Conservation (phyloP, 768 basidiomycete species). For the Russula brevipes region DNA sequence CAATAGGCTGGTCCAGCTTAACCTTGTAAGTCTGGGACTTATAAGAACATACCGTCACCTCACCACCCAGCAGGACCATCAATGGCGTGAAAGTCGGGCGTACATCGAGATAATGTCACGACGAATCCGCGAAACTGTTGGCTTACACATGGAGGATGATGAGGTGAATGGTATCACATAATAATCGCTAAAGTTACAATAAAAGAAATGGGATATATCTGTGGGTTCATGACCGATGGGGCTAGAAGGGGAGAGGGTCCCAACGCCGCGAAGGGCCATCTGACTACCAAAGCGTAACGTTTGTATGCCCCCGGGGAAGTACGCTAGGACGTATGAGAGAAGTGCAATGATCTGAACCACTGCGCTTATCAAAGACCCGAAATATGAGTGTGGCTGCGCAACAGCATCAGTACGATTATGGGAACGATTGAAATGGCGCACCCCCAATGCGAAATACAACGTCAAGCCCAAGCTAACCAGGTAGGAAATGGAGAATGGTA, state of each 20-base stretch:
- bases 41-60: conserved; percentile 21
- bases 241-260: conserved; percentile 74
- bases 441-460: conserved; percentile 87
- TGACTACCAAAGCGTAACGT: conserved; percentile 77
- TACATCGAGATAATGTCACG: conserved; percentile 77
- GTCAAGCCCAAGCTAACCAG: conserved; percentile 80
- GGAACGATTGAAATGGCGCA: conserved; percentile 38
- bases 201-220: conserved; percentile 13
- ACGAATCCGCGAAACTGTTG: conserved; percentile 59
- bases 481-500: conserved; percentile 82
- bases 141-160: conserved; percentile 41
- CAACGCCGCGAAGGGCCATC: conserved; percentile 78
- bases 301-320: conserved; percentile 88
- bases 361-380: conserved; percentile 81
- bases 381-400: conserved; percentile 67
- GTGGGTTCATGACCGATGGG: background rate
- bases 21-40: conserved; percentile 38
- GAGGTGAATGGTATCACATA: conserved; percentile 17
- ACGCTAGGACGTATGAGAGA: conserved; percentile 84
- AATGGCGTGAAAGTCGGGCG: conserved; percentile 58
- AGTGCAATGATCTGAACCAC: conserved; percentile 83
- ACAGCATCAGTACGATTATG: conserved; percentile 1
- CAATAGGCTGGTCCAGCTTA: conserved; percentile 48
- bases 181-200: conserved; percentile 11
- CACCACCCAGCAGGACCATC: conserved; percentile 36